Evolutionary conservation across 805 yeast species (phyloP).

Genomic region (Middelhovenomyces tepae): DNA sequence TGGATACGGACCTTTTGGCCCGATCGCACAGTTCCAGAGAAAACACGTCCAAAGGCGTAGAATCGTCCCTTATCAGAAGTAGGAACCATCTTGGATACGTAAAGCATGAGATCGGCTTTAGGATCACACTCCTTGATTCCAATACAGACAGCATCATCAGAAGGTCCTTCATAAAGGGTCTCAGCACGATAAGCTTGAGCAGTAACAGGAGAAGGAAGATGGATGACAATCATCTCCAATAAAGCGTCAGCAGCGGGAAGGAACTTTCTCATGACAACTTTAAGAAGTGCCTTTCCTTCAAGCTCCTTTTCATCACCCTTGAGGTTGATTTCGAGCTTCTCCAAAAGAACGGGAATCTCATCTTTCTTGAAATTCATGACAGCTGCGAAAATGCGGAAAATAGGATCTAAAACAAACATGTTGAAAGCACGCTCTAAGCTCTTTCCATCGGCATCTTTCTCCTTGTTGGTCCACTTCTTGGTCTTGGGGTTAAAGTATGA

Average conservation of each 20-base stretch:
- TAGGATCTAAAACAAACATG: slow-evolving; percentile 98
- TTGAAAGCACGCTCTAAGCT: slow-evolving; percentile 97
- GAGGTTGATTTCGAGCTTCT: slow-evolving; percentile 86
- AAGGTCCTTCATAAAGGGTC: slow-evolving; percentile 98
- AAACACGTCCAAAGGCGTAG: slow-evolving; percentile 99
- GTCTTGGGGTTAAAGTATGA: slow-evolving; percentile 99
- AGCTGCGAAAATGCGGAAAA: slow-evolving; percentile 92
- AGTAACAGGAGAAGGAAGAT: slow-evolving; percentile 99
- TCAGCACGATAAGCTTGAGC: slow-evolving; percentile 99
- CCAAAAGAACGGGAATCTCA: slow-evolving; percentile 84
- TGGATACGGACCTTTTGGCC: slow-evolving; percentile 99
- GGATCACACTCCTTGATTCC: slow-evolving; percentile 99
- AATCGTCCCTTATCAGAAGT: slow-evolving; percentile 99
- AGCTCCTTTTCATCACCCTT: slow-evolving; percentile 97
- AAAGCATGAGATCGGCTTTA: slow-evolving; percentile 94
- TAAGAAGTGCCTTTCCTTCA: slow-evolving; percentile 97
- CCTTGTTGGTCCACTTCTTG: slow-evolving; percentile 97
- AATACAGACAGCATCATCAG: slow-evolving; percentile 72
- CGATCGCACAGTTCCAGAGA: slow-evolving; percentile 98
- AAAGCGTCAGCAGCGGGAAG: slow-evolving; percentile 99
- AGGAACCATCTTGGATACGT: slow-evolving; percentile 99
- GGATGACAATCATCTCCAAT: slow-evolving; percentile 96
- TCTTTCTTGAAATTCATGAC: slow-evolving; percentile 99
- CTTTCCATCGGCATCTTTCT: slow-evolving; percentile 92
- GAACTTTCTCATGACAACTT: slow-evolving; percentile 99